Percentiles rank a stretch among this genome's conserved stretches.
These are phyloP conservation scores for Kregervanrija pseudodelftensis DNA, from an alignment of 805 yeast species.

Conservation along the genomic window DNA sequence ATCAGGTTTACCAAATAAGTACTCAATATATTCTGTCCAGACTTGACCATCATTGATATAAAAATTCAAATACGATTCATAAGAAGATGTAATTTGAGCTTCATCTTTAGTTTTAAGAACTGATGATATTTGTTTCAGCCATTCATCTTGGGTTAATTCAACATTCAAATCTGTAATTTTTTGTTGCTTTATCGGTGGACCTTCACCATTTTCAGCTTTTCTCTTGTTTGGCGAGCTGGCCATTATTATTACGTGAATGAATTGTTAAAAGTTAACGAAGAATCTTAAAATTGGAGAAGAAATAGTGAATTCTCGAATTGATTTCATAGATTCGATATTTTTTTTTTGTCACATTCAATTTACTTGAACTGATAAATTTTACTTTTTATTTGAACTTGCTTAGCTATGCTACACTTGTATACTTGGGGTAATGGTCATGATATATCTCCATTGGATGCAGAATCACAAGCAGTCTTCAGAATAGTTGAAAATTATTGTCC, in stretches of 20 bases:
- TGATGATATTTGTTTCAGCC: conserved; percentile 48
- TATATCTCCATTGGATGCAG: conserved; percentile 44
- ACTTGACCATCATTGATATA: conserved; percentile 64
- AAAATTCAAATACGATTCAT: conserved; percentile 49
- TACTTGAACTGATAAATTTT: not conserved
- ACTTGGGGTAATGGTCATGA: conserved; percentile 39
- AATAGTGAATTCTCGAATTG: not conserved
- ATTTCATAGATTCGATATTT: not conserved
- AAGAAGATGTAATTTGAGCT: conserved; percentile 43
- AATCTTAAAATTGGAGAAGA: not conserved
- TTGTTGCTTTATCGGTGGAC: conserved; percentile 29
- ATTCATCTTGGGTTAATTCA: conserved; percentile 39
- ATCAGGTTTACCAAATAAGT: conserved; percentile 34
- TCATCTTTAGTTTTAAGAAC: conserved; percentile 42
- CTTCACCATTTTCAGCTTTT: conserved; percentile 34
- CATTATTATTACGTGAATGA: not conserved
- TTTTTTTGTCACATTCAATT: not conserved
- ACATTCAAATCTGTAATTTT: too few species aligned
- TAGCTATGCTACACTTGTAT: conserved; percentile 4
- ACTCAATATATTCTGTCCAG: conserved; percentile 71
- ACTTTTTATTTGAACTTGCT: not conserved
- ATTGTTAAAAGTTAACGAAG: too few species aligned
- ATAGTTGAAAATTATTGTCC: conserved; percentile 25
- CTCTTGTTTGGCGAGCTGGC: conserved; percentile 44
- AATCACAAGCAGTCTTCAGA: conserved; percentile 42